Percentiles rank a stretch among this genome's conserved stretches.
Conservation (phyloP, 352 stramenopile species). For the Globisporangium ultimum region DNA sequence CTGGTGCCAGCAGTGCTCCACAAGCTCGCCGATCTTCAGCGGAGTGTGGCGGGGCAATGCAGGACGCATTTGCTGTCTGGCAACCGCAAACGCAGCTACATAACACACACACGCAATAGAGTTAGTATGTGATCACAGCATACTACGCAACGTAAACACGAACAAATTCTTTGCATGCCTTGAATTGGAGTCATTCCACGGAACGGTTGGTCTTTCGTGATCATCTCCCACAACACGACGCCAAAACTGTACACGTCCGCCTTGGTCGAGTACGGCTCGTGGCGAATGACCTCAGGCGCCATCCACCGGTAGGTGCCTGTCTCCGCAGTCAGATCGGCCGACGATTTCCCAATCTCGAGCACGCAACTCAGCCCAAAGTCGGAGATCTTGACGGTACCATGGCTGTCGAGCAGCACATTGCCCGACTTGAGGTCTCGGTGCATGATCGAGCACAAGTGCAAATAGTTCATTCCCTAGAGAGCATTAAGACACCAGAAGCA, state of each 20-base stretch:
- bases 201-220: slow-evolving; percentile 83
- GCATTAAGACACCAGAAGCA: too few species aligned
- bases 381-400: slow-evolving; percentile 85
- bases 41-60: slow-evolving; percentile 81
- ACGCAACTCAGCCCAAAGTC: slow-evolving; percentile 87
- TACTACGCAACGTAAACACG: neutral
- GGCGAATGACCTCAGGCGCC: slow-evolving; percentile 93
- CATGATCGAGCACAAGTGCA: slow-evolving; percentile 92
- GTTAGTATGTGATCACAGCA: too few species aligned
- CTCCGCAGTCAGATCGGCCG: slow-evolving; percentile 79
- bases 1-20: slow-evolving; percentile 85
- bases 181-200: slow-evolving; percentile 81
- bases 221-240: slow-evolving; percentile 85
- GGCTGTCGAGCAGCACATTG: slow-evolving; percentile 88
- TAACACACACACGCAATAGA: slow-evolving; percentile 3
- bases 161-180: slow-evolving; percentile 28
- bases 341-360: slow-evolving; percentile 66
- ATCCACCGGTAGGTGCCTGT: slow-evolving; percentile 94
- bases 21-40: slow-evolving; percentile 75
- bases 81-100: slow-evolving; percentile 77
- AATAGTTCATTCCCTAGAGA: slow-evolving; percentile 90
- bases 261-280: slow-evolving; percentile 93
- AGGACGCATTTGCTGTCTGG: slow-evolving; percentile 79
- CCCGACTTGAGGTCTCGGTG: slow-evolving; percentile 96
- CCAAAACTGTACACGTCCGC: slow-evolving; percentile 95